Evolutionary conservation across 2,329 filamentous ascomycete genomes (phyloP).

Genomic region (Arthrobotrys iridis): DNA sequence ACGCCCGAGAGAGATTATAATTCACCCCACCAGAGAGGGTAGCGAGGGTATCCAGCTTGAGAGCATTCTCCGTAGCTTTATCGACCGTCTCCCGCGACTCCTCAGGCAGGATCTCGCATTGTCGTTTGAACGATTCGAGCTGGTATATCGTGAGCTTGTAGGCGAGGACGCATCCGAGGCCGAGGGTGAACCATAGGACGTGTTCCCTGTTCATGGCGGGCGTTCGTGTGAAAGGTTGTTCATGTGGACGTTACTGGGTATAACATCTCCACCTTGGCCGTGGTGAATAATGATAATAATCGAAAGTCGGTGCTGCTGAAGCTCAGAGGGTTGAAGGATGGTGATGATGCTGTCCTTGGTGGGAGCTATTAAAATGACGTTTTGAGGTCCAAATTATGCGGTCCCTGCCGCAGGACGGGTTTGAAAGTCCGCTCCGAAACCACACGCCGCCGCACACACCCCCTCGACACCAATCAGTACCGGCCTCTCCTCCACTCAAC

Average conservation of each 20-base stretch:
- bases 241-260: not conserved
- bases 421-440: not conserved
- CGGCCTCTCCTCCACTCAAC: not conserved
- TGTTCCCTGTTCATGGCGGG: slow-evolving; percentile 23
- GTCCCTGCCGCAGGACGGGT: too few species aligned
- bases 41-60: slow-evolving; percentile 44
- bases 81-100: slow-evolving; percentile 49
- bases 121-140: slow-evolving; percentile 43
- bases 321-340: too few species aligned
- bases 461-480: not conserved
- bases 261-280: not conserved
- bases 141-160: slow-evolving; percentile 46
- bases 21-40: slow-evolving; percentile 42
- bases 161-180: slow-evolving; percentile 39
- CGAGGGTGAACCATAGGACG: slow-evolving; percentile 41
- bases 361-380: too few species aligned
- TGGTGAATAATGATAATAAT: too few species aligned
- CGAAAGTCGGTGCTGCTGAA: too few species aligned
- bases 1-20: slow-evolving; percentile 52
- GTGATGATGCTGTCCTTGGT: too few species aligned
- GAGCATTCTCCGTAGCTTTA: slow-evolving; percentile 48
- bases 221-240: not conserved
- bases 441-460: not conserved
- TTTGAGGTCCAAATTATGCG: too few species aligned
- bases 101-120: slow-evolving; percentile 47